Base-by-base conservation (phyloP, 78 protist genomes). In the Salpingoeca rosetta region DNA sequence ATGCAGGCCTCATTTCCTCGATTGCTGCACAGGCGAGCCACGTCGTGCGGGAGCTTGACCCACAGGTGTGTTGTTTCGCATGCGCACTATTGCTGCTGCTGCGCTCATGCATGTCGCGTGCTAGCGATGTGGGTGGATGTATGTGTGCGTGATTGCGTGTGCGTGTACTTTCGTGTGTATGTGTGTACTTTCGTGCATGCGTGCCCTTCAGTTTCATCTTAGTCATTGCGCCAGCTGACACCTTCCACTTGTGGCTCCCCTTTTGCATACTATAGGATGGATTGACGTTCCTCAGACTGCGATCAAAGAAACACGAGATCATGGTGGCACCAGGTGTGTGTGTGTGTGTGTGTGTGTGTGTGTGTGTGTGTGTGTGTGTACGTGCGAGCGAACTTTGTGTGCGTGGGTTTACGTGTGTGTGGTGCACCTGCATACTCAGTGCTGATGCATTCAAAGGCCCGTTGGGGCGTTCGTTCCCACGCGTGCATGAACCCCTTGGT, bases 271-370 rank as follows among this genome's bases (percentile, higher is more conserved):
- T 36, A 0, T 82, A 86, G 78, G 89, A 94, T 57, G 95, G 91
- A 73, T 83, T 94, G 36, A 92, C 92, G 37, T 92, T 94, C 76
- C n/a, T 94, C n/a, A 85, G 97, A 0, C 45, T 92, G 2, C 88
- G 97, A 3, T 80, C 93, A 22, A 91, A 89, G 86, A 91, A 92
- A 84, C 81, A 92, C 80, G 97, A 94, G 87, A 94, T 92, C 43
- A 86, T 94, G 94, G 89, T 93, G 0, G 91, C 94, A 1, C 91
- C 93, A 0, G 91, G 85, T 88, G 74, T 0, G 85, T 44, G 43
- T 80, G 22, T 12, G 40, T 35, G 25, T 28, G n/a, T 28, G 10
- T 2, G 12, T 22, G n/a, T 17, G n/a, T 72, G 76, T 35, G 10
- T 28, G 28, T 17, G 28, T 45, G 28, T 12, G 3, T 45, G 72